These are phyloP conservation scores for Ogataea saltuana DNA, from an alignment of 805 yeast genomes.

Conservation along the genomic window DNA sequence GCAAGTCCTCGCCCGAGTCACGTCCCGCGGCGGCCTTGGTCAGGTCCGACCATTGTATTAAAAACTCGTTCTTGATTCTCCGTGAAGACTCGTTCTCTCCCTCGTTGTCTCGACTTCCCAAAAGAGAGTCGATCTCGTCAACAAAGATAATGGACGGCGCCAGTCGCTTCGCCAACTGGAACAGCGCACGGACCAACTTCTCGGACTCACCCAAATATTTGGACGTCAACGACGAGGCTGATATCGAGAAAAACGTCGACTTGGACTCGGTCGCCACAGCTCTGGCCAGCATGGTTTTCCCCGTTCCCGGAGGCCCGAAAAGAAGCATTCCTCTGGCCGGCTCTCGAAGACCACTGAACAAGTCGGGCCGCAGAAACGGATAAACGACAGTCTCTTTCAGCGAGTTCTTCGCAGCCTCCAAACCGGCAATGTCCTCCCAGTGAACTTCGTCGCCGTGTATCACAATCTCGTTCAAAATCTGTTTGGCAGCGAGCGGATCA, in stretches of 20 bases:
- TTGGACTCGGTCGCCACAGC: constrained; percentile 96
- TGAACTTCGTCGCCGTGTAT: constrained; percentile 87
- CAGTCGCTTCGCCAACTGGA: constrained; percentile 76
- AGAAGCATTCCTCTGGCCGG: constrained; percentile 95
- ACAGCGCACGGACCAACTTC: constrained; percentile 85
- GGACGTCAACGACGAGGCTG: constrained; percentile 87
- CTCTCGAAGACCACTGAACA: constrained; percentile 86
- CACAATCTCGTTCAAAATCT: constrained; percentile 83
- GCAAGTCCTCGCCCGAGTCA: constrained; percentile 50
- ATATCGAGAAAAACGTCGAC: constrained; percentile 88
- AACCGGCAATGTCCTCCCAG: constrained; percentile 96
- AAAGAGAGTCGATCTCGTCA: constrained; percentile 91
- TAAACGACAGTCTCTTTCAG: constrained; percentile 94
- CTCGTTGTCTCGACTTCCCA: constrained; percentile 73
- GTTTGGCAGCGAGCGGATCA: constrained; percentile 76
- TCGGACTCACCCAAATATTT: constrained; percentile 91
- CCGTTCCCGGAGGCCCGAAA: constrained; percentile 99
- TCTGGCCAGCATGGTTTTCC: constrained; percentile 94
- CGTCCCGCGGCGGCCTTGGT: constrained; percentile 84
- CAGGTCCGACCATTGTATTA: constrained; percentile 92
- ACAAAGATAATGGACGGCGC: constrained; percentile 94
- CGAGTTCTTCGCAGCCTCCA: constrained; percentile 84
- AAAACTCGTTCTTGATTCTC: constrained; percentile 87
- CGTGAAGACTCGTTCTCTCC: constrained; percentile 83
- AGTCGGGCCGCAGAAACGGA: constrained; percentile 91